phyloP scores from a whole-genome alignment of 257 asterid genomes.

The Salvia hispanica region DNA sequence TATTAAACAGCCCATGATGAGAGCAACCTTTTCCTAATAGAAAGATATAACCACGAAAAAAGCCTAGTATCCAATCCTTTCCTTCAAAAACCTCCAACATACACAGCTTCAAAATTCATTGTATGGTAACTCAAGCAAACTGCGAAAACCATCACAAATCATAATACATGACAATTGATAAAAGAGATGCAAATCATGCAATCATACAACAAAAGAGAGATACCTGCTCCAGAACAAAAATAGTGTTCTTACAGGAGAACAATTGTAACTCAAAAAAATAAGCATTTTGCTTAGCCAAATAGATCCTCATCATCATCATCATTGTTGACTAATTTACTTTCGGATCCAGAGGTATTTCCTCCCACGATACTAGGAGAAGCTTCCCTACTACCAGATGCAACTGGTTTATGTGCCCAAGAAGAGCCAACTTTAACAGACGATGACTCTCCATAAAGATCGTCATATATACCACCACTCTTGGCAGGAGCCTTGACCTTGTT shows the following conservation, averaged over 20 bases:
- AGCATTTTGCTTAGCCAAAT: conserved; percentile 62
- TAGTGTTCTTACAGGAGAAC: conserved; percentile 34
- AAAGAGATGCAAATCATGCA: conserved; percentile 38
- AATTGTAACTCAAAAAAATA: conserved; percentile 26
- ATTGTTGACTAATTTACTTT: conserved; percentile 36
- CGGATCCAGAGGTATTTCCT: conserved; percentile 41
- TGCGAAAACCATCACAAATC: conserved; percentile 21
- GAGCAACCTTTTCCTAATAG: conserved; percentile 10
- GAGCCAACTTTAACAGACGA: conserved; percentile 75
- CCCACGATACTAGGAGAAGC: conserved; percentile 42
- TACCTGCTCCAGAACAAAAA: conserved; percentile 40
- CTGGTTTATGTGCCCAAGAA: conserved; percentile 76
- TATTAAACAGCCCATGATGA: background rate
- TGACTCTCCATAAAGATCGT: conserved; percentile 90
- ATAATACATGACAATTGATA: conserved; percentile 24
- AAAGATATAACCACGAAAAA: background rate
- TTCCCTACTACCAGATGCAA: conserved; percentile 40
- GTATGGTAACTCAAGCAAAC: conserved; percentile 21
- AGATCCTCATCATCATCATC: conserved; percentile 84
- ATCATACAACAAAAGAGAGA: conserved; percentile 34
- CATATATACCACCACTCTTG: conserved; percentile 78
- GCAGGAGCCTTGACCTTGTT: conserved; percentile 78
- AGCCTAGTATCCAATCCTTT: conserved; percentile 15
- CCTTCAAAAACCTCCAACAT: conserved; percentile 31
- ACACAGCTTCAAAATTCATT: conserved; percentile 30